Evolutionary conservation across 768 basidiomycete genomes (phyloP).

Genomic region (Grammothele lineata): DNA sequence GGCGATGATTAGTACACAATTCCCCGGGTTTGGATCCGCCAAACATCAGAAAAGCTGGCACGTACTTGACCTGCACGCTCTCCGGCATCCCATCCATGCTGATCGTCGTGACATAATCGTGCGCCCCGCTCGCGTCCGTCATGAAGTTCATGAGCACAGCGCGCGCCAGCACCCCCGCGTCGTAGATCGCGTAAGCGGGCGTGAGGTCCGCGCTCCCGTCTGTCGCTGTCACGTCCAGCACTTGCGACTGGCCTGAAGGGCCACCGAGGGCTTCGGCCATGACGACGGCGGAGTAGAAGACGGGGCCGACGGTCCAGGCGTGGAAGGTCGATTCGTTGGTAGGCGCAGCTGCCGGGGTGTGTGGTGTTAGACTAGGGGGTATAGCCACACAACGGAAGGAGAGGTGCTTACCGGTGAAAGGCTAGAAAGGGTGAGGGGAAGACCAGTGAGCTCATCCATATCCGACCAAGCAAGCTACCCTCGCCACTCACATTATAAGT

Average conservation of each 20-base stretch:
- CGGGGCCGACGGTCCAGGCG: slow-evolving; percentile 44
- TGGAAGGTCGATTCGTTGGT: slow-evolving; percentile 34
- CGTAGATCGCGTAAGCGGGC: slow-evolving; percentile 48
- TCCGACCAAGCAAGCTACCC: too few species aligned
- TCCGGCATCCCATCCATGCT: slow-evolving; percentile 28
- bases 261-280: slow-evolving; percentile 44
- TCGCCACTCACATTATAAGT: slow-evolving; percentile 55
- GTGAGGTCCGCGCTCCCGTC: slow-evolving; percentile 32
- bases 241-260: slow-evolving; percentile 34
- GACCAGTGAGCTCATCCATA: too few species aligned
- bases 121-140: slow-evolving; percentile 37
- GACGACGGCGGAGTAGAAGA: slow-evolving; percentile 44
- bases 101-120: slow-evolving; percentile 33
- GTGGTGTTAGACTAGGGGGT: too few species aligned
- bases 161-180: slow-evolving; percentile 37
- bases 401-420: not conserved
- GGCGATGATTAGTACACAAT: too few species aligned
- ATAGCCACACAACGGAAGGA: too few species aligned
- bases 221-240: slow-evolving; percentile 37
- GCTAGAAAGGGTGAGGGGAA: slow-evolving; percentile 9
- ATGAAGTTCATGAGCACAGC: slow-evolving; percentile 47
- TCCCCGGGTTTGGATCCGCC: too few species aligned
- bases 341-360: slow-evolving; percentile 43
- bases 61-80: slow-evolving; percentile 33
- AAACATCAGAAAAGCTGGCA: too few species aligned